Conservation (phyloP, 768 basidiomycete genomes). For the Trametopsis cervina region DNA sequence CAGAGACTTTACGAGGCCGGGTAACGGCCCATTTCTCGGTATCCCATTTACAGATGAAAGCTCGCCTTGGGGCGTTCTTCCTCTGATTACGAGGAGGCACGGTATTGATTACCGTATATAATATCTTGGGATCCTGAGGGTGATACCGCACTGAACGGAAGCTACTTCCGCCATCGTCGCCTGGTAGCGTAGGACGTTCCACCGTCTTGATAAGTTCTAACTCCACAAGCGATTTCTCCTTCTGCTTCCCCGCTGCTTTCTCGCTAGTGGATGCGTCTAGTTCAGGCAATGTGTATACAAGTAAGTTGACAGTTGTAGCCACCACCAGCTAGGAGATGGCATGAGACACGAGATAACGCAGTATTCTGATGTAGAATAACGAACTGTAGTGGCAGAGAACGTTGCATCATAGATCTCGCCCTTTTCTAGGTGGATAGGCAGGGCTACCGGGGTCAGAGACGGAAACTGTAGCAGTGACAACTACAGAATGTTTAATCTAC, state of each 20-base stretch:
- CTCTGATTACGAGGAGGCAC: conserved; percentile 49
- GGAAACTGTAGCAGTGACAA: conserved; percentile 20
- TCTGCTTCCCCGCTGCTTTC: conserved; percentile 36
- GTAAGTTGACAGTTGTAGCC: conserved; percentile 55
- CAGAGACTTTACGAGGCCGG: conserved; percentile 65
- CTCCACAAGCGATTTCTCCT: conserved; percentile 21
- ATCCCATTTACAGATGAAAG: conserved; percentile 71
- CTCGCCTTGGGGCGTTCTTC: conserved; percentile 49
- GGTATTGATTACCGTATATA: conserved; percentile 73
- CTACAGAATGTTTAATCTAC: no score
- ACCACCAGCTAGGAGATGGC: conserved; percentile 47
- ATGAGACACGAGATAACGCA: background rate
- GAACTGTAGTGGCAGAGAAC: conserved; percentile 62
- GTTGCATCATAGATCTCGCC: conserved; percentile 86
- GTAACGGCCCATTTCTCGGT: conserved; percentile 59
- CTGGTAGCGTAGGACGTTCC: conserved; percentile 44
- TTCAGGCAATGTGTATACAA: conserved; percentile 52
- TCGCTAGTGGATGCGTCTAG: conserved; percentile 22
- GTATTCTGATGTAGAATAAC: conserved; percentile 10
- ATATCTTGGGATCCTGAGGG: conserved; percentile 38
- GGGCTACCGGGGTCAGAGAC: conserved; percentile 31
- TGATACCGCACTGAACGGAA: conserved; percentile 68
- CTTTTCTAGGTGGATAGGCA: conserved; percentile 44
- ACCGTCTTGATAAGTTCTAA: conserved; percentile 44
- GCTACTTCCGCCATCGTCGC: conserved; percentile 39